phyloP scores from a whole-genome alignment of 2,329 filamentous ascomycete species.

The Penicillium sp. region DNA sequence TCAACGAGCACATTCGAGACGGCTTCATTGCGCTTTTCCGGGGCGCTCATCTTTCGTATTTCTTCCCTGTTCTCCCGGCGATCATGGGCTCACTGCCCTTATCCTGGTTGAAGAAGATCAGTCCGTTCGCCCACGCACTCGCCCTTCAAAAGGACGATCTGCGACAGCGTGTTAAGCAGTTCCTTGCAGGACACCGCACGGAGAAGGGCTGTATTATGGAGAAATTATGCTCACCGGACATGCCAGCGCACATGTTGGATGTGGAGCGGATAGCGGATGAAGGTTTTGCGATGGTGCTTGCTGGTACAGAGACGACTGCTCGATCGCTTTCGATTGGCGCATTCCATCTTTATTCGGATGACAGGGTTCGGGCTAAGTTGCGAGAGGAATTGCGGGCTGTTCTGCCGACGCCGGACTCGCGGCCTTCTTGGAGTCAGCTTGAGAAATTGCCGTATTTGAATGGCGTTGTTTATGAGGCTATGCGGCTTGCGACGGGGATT shows the following conservation, averaged over 20 bases:
- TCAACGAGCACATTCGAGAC: conserved; percentile 24
- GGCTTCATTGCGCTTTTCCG: conserved; percentile 24
- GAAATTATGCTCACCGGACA: conserved; percentile 12
- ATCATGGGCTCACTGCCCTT: not conserved
- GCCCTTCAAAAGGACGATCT: conserved; percentile 20
- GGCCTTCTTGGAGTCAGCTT: conserved; percentile 34
- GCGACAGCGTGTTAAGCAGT: conserved; percentile 2
- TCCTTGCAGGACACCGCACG: conserved; percentile 8
- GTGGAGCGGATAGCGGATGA: conserved; percentile 37
- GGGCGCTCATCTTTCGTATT: conserved; percentile 18
- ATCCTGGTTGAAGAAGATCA: conserved; percentile 14
- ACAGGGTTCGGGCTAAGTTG: conserved; percentile 22
- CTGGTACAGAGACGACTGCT: conserved; percentile 47
- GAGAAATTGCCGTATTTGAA: conserved; percentile 48
- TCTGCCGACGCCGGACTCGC: conserved; percentile 30
- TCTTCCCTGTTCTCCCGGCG: not conserved
- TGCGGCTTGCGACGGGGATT: conserved; percentile 49
- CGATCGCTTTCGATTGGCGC: conserved; percentile 30
- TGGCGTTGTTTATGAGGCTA: conserved; percentile 27
- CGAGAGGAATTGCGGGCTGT: conserved; percentile 33
- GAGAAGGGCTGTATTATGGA: conserved; percentile 18
- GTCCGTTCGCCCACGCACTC: conserved; percentile 19
- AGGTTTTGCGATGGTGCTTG: conserved; percentile 41
- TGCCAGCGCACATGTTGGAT: conserved; percentile 22
- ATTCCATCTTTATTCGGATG: conserved; percentile 32